Conservation (phyloP, 768 basidiomycete species). For the Trametes elegans region DNA sequence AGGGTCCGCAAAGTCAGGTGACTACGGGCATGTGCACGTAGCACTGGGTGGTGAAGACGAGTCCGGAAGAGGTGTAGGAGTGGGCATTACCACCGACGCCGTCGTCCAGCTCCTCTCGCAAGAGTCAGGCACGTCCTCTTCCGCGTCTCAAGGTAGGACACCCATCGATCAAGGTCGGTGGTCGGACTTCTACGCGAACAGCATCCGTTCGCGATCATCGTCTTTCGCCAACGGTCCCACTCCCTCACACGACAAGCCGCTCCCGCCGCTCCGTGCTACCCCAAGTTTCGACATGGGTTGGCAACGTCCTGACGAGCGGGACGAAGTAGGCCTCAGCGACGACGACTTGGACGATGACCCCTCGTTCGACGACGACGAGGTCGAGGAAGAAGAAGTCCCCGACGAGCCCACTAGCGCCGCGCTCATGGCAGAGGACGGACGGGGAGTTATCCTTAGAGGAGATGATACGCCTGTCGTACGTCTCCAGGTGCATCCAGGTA, state of each 20-base stretch:
- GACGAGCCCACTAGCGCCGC: slow-evolving; percentile 76
- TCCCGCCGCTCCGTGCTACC: slow-evolving; percentile 48
- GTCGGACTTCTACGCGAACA: slow-evolving; percentile 69
- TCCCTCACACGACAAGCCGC: slow-evolving; percentile 37
- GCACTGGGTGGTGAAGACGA: slow-evolving; percentile 60
- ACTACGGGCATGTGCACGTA: slow-evolving; percentile 66
- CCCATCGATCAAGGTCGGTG: slow-evolving; percentile 66
- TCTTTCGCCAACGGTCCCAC: slow-evolving; percentile 52
- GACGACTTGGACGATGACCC: slow-evolving; percentile 46
- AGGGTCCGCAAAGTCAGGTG: slow-evolving; percentile 64
- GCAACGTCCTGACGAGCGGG: slow-evolving; percentile 70
- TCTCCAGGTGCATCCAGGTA: slow-evolving; percentile 73
- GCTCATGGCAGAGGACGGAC: slow-evolving; percentile 80
- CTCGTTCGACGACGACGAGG: slow-evolving; percentile 42
- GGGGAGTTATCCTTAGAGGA: slow-evolving; percentile 77
- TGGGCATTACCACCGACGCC: slow-evolving; percentile 66
- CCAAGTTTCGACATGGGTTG: slow-evolving; percentile 77
- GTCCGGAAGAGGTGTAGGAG: slow-evolving; percentile 35
- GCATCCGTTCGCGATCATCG: slow-evolving; percentile 68
- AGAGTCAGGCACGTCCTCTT: slow-evolving; percentile 45
- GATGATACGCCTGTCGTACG: slow-evolving; percentile 58
- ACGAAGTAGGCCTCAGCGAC: slow-evolving; percentile 59
- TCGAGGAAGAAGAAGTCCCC: slow-evolving; percentile 47
- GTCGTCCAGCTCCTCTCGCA: slow-evolving; percentile 59
- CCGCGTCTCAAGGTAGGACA: slow-evolving; percentile 45